Evolutionary conservation across 305 asterid species (phyloP).

Genomic region (Nicotiana rustica): DNA sequence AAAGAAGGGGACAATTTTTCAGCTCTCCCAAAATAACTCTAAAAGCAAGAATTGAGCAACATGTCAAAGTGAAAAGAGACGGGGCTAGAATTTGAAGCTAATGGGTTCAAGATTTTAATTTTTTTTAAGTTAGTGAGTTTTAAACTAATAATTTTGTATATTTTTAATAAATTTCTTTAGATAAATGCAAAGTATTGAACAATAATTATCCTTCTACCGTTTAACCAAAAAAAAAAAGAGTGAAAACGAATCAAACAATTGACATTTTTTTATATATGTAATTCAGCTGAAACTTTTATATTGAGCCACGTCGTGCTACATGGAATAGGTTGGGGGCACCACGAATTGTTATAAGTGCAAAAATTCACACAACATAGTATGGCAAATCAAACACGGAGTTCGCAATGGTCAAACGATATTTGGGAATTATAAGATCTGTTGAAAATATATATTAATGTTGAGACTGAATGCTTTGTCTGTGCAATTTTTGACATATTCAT

Average conservation of each 20-base stretch:
- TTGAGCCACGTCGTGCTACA: background rate
- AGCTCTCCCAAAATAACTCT: background rate
- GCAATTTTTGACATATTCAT: background rate
- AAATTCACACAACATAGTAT: background rate
- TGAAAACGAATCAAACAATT: too few species aligned
- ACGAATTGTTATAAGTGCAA: background rate
- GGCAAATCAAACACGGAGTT: background rate
- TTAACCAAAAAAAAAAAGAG: too few species aligned
- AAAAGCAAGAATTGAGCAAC: background rate
- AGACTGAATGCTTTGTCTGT: background rate
- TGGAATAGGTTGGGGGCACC: background rate
- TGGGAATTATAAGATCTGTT: background rate
- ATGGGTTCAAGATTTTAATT: too few species aligned
- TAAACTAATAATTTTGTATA: too few species aligned
- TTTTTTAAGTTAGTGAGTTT: too few species aligned
- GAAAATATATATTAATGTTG: background rate
- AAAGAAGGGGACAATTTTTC: background rate
- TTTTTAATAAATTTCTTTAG: too few species aligned
- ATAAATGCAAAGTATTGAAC: too few species aligned
- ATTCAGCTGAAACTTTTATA: background rate
- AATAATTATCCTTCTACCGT: too few species aligned
- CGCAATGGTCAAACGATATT: background rate
- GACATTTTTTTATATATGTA: too few species aligned
- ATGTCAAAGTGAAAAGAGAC: background rate
- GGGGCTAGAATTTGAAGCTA: too few species aligned